phyloP scores from a whole-genome alignment of 768 basidiomycete genomes.

The Boletellus emodensis region DNA sequence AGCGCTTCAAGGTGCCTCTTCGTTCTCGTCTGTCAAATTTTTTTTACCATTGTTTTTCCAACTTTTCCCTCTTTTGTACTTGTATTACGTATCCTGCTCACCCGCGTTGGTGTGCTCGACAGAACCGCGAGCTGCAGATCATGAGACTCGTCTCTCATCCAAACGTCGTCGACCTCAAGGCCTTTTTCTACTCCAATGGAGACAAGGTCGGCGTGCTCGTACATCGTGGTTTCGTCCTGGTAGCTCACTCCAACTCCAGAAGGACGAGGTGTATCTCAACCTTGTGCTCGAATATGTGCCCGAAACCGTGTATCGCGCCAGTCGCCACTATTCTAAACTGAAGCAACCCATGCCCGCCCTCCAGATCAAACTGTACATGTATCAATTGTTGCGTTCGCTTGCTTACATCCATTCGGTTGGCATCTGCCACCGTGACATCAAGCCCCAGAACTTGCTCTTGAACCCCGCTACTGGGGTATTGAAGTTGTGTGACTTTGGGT shows the following conservation, averaged over 20 bases:
- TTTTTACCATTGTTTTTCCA: constrained; percentile 5
- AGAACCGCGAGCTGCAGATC: constrained; percentile 99
- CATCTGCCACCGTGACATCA: constrained; percentile 99
- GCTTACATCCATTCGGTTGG: constrained; percentile 99
- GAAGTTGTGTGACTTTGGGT: constrained; percentile 98
- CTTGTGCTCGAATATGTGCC: constrained; percentile 99
- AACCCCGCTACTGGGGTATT: constrained; percentile 96
- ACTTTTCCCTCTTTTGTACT: not conserved
- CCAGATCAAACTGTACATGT: constrained; percentile 99
- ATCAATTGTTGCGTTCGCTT: constrained; percentile 95
- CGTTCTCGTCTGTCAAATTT: constrained; percentile 2
- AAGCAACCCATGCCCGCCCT: constrained; percentile 99
- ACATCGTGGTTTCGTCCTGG: constrained; percentile 3
- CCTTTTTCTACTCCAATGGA: constrained; percentile 99
- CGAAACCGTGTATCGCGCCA: constrained; percentile 98
- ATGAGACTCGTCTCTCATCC: constrained; percentile 97
- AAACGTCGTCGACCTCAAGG: constrained; percentile 95
- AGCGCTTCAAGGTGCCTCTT: constrained; percentile 92
- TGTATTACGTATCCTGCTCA: constrained; percentile 11
- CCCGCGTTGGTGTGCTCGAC: constrained; percentile 7
- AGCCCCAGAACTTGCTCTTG: constrained; percentile 96
- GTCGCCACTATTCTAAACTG: constrained; percentile 97
- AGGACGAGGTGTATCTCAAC: constrained; percentile 99
- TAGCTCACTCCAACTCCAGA: constrained; percentile 45
- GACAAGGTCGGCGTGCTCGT: constrained; percentile 73